Base-by-base conservation (phyloP, 495 filamentous ascomycete genomes). In the Pseudomonodictys pantanalensis region DNA sequence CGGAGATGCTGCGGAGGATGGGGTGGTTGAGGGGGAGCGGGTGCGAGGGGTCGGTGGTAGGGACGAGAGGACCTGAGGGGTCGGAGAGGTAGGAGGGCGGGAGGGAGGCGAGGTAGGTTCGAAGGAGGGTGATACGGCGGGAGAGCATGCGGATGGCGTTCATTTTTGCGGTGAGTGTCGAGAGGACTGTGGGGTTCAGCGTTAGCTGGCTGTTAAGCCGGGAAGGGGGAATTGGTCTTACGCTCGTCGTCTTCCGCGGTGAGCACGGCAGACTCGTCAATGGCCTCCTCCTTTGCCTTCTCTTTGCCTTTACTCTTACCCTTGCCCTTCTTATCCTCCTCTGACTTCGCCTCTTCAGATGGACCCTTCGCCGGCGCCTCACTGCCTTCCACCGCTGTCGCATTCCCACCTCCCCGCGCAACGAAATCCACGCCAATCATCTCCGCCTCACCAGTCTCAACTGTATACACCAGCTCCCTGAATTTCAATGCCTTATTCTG, bases 351-450 rank as follows among this genome's bases (percentile, higher is more conserved):
- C 68, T 55, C 61, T 32, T 49, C 46, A 24, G 59, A 50, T 24
- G 50, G 45, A 20, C 42, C 44, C 42, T 38, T 57, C 38, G 25
- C 53, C 52, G n/a, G 50, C 30, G 66, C 28, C 12, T 63, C 60
- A 45, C 48, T 50, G 6, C 64, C 58, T 35, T 82, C 76, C 1
- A 82, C 76, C 9, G 83, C 82, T 12, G 85, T 81, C 15, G 92
- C 93, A 65, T 89, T 91, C 1, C 85, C 87, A 24, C 86, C 89
- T 23, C 86, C 87, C 45, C 86, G 82, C 0, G 92, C 92, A 26
- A 98, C 87, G 57, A 89, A 92, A 65, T 97, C 89, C 64, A 98
- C 86, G 35, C 85, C 84, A 65, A 99, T 97, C 91, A 97, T 97
- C 76, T 99, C 95, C 7, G 93, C 88, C 72, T 97, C 91, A 15